Evolutionary conservation across 495 filamentous ascomycete species (phyloP), one percentile per base, ranked within the genome.

Genomic region (Penicillium chermesinum): DNA sequence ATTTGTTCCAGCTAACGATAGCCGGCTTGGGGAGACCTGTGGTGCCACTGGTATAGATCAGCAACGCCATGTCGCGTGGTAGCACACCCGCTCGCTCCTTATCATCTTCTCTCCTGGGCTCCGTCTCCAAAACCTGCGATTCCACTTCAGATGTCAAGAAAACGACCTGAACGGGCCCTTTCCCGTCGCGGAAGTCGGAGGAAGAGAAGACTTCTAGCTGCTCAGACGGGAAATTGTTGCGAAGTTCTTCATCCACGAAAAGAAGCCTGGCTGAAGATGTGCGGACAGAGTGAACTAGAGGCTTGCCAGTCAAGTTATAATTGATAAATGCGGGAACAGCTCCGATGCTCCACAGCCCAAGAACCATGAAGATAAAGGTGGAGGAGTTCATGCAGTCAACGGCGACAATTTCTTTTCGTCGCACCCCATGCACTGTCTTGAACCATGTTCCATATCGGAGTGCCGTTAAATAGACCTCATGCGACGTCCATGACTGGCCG

Each of bases 271-370:
- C 72, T 0, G 79, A 83, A 0, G 87, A 86, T 7, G 81, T 78
- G 44, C 74, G 81, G 12, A 97, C 73, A 41, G 86, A 91, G 64
- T 98, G 91, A 20, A 83, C 61, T 49, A 98, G 69, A 2, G 91
- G 76, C 20, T 87, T 80, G 10, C 84, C 86, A 1, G 75, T 73
- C 37, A 97, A 64, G 55, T 96, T 97, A 66, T 93, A 95, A 63
- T 98, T 98, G 69, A 98, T 86, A 50, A 94, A 87, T 0, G 91
- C 93, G n/a, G 91, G 90, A 19, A 78, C 79, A 0, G 88, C 91
- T 0, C 93, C 93, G 34, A 97, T 81, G 14, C 84, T 82, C 91
- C 91, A 96, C 22, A 96, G 65, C 0, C 85, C 93, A 17, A 95
- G 73, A 71, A 82, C 79, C n/a, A 96, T 48, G 69, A 95, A 94